Base-by-base conservation (phyloP, 768 basidiomycete species). In the Russula griseocarnosa region DNA sequence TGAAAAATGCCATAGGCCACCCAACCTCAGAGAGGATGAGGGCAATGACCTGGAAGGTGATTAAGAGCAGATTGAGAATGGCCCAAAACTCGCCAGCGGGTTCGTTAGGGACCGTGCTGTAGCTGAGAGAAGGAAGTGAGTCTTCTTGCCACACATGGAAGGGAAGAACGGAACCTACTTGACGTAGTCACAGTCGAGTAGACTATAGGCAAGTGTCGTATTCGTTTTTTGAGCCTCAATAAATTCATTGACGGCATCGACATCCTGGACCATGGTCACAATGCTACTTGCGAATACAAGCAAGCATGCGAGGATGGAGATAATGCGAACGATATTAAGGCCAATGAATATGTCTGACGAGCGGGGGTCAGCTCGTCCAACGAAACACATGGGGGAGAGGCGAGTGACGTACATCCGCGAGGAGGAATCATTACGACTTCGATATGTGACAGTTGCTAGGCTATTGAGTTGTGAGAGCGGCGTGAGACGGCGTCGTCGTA, bases 71-170 rank as follows among this genome's bases (percentile, higher is more conserved):
- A 74, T 92, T 92, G 65, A 95, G 78, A 66, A 96, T 85, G 10
- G 91, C 89, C 90, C 92, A 97, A 76, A 97, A 95, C 11, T 84
- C 82, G 32, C 94, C 94, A 26, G 90, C 94, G 32, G 90, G 83
- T 74, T 96, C 91, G 73, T 94, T 92, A 1, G 94, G 94, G 2
- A 97, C 92, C 3, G 92, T 92, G 74, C 86, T 90, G 50, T 75
- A 70, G 60, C 84, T 88, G 66, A 77, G 34, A 14, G 83, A 64
- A 60, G 66, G 49, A 8, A 24, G 2, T 55, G 11, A 55, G 40
- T 44, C 1, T 18, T 20, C 20, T 51, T 9, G 5, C 1, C 8
- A n/a, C 49, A 6, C 36, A 14, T 8, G 13, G 34, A 30, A 42
- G 13, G 34, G 40, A 38, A 46, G 40, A 28, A 24, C 46, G 47